These are phyloP conservation scores for Russula lepida DNA, from an alignment of 768 basidiomycete species.

Conservation along the genomic window DNA sequence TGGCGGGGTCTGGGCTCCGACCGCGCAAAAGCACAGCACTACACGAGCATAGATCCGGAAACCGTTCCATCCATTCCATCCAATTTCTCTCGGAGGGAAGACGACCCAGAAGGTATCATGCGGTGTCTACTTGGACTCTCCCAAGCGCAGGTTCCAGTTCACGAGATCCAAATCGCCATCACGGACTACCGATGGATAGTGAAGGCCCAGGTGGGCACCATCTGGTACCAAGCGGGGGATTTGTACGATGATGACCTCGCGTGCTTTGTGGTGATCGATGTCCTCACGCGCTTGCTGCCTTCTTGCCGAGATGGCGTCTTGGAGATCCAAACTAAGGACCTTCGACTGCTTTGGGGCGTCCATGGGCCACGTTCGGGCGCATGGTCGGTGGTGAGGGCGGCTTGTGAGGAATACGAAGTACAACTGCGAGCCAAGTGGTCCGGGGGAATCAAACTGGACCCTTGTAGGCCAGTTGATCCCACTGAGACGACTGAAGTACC, in stretches of 20 bases:
- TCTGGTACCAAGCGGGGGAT: not conserved
- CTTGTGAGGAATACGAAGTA: not conserved
- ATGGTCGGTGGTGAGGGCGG: not conserved
- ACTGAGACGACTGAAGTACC: not conserved
- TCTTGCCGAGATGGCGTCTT: not conserved
- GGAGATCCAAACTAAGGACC: not conserved
- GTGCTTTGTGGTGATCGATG: not conserved
- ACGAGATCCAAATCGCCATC: not conserved
- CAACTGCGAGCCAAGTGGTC: not conserved
- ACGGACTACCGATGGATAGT: not conserved
- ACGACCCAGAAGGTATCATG: not conserved
- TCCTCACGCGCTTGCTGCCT: not conserved
- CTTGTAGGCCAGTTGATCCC: no score
- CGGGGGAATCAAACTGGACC: no score
- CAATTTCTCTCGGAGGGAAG: not conserved
- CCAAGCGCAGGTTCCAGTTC: no score
- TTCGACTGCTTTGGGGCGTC: constrained; percentile 1
- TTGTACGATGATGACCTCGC: not conserved
- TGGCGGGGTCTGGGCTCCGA: not conserved
- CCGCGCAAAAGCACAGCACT: no score
- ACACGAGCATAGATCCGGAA: not conserved
- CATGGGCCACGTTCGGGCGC: not conserved
- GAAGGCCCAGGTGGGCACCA: not conserved
- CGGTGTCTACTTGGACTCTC: not conserved
- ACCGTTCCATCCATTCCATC: not conserved